Conservation (phyloP, 441 rosid species). For the Adansonia gregorii region DNA sequence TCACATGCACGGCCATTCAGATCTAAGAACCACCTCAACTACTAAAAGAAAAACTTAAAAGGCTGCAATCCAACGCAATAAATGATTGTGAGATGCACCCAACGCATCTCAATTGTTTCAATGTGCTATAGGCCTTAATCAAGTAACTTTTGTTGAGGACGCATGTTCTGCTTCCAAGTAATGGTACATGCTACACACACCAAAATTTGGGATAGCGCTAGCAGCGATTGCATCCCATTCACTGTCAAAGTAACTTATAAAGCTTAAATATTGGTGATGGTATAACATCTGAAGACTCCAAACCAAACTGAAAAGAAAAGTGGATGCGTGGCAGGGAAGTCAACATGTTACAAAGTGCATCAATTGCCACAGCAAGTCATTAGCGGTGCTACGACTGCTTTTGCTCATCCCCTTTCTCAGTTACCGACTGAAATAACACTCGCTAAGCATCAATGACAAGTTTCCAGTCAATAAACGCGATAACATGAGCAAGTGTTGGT, state of each 20-base stretch:
- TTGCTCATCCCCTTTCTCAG: conserved; percentile 5
- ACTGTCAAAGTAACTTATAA: background rate
- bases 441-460: conserved; percentile 8
- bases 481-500: background rate
- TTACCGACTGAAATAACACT: background rate
- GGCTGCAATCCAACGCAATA: background rate
- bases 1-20: background rate
- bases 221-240: background rate
- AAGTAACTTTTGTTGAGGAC: background rate
- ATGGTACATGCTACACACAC: background rate
- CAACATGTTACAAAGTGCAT: background rate
- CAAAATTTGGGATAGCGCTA: background rate
- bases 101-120: background rate
- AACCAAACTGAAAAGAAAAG: background rate
- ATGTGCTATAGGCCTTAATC: background rate
- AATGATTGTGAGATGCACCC: background rate
- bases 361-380: background rate
- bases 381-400: background rate
- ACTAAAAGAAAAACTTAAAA: background rate
- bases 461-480: background rate
- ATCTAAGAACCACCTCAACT: too few relatives aligned
- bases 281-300: background rate
- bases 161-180: background rate
- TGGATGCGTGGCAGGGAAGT: background rate
- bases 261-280: background rate